Evolutionary conservation across 371 early-diverging fungal species (phyloP).

Genomic region (Actinomucor elegans): DNA sequence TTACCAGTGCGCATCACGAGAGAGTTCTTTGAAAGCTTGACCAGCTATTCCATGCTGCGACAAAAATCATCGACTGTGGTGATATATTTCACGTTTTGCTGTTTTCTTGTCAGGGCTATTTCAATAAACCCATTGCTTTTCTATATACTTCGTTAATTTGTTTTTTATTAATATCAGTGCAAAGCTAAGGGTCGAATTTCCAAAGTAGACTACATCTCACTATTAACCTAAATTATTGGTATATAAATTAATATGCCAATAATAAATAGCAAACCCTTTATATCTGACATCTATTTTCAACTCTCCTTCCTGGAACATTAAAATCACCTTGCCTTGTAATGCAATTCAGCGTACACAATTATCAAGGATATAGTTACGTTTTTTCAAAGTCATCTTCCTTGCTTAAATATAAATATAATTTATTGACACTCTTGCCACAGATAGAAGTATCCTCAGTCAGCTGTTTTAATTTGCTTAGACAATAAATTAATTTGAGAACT

Average conservation of each 20-base stretch:
- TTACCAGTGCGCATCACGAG: not conserved
- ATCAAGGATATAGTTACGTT: not conserved
- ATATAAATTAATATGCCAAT: not conserved
- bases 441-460: not conserved
- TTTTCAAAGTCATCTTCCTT: not conserved
- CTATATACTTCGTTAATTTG: not conserved
- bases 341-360: not conserved
- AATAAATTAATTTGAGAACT: too few relatives aligned
- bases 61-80: not conserved
- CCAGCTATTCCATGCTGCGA: not conserved
- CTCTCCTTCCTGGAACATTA: not conserved
- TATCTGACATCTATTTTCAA: not conserved
- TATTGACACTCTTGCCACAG: not conserved
- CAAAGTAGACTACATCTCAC: not conserved
- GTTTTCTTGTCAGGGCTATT: not conserved
- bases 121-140: not conserved
- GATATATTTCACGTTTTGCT: not conserved
- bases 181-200: not conserved
- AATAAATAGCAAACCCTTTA: not conserved
- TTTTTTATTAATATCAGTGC: not conserved
- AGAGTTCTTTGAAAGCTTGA: not conserved
- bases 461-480: too few relatives aligned
- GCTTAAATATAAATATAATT: not conserved
- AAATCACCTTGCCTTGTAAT: not conserved
- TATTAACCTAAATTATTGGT: not conserved